These are phyloP conservation scores for Bipolaris oryzae DNA, from an alignment of 2,329 filamentous ascomycete genomes.

Conservation along the genomic window DNA sequence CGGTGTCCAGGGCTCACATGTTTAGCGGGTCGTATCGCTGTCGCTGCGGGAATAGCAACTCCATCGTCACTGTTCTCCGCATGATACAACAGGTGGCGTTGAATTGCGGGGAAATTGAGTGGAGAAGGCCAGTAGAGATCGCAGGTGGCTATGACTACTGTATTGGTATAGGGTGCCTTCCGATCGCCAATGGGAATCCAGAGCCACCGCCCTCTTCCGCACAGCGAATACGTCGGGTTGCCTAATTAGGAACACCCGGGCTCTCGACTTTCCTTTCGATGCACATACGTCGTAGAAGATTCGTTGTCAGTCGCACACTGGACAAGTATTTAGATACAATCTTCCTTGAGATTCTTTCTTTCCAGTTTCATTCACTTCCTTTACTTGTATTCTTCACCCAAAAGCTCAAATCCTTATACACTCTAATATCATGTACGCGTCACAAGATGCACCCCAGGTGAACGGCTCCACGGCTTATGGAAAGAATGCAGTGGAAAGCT, in stretches of 20 bases:
- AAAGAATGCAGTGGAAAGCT: constrained; percentile 3
- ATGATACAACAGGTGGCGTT: constrained; percentile 2
- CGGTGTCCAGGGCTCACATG: not conserved
- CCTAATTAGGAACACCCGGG: constrained; percentile 8
- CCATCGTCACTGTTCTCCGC: not conserved
- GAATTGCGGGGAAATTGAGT: constrained; percentile 11
- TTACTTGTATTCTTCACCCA: not conserved
- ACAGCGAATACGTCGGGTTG: constrained; percentile 10
- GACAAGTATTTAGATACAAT: not conserved
- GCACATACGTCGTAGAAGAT: not conserved
- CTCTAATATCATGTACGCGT: constrained; percentile 24
- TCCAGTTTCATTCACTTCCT: not conserved
- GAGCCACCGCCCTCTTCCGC: not conserved
- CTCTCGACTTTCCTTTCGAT: constrained; percentile 1
- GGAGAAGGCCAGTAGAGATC: constrained; percentile 5
- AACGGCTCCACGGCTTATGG: constrained; percentile 18
- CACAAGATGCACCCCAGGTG: constrained; percentile 19
- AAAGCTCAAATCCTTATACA: not conserved
- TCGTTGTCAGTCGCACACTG: not conserved
- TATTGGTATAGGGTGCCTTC: not conserved
- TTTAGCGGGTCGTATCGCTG: constrained; percentile 3
- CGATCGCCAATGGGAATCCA: constrained; percentile 6
- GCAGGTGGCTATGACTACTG: constrained; percentile 20
- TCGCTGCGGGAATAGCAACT: not conserved
- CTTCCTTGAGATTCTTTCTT: not conserved